phyloP scores from a whole-genome alignment of 345 rosid species.

The Syzygium grande region DNA sequence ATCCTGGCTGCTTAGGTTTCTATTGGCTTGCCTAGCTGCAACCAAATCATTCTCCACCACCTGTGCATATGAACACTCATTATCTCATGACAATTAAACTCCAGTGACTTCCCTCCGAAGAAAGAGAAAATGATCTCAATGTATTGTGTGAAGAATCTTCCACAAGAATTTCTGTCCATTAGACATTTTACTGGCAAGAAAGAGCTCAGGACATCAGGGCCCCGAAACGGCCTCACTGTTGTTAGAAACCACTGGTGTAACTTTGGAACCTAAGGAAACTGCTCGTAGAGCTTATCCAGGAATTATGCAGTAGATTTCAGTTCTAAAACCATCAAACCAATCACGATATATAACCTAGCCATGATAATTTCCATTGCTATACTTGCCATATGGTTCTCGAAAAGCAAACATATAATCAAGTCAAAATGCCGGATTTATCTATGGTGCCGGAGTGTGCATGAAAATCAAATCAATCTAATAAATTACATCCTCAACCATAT shows the following conservation, averaged over 20 bases:
- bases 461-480: neutral
- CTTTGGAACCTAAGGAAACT: neutral
- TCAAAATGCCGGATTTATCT: neutral
- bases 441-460: neutral
- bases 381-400: neutral
- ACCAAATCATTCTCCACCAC: conserved; percentile 79
- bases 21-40: conserved; percentile 67
- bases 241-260: neutral
- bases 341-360: neutral
- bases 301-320: neutral
- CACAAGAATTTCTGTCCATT: neutral
- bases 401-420: neutral
- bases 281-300: neutral
- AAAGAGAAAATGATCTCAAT: neutral
- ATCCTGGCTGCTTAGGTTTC: conserved; percentile 67
- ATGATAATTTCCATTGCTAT: neutral
- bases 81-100: neutral
- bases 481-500: neutral
- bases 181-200: neutral
- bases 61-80: conserved; percentile 16
- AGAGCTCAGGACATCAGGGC: neutral
- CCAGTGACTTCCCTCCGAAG: neutral
- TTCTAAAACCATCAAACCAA: neutral
- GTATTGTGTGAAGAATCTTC: neutral
- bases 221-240: neutral